Evolutionary conservation across 2,329 filamentous ascomycete genomes (phyloP), one percentile per base, ranked within the genome.

Genomic region (Chaetomium sp.): DNA sequence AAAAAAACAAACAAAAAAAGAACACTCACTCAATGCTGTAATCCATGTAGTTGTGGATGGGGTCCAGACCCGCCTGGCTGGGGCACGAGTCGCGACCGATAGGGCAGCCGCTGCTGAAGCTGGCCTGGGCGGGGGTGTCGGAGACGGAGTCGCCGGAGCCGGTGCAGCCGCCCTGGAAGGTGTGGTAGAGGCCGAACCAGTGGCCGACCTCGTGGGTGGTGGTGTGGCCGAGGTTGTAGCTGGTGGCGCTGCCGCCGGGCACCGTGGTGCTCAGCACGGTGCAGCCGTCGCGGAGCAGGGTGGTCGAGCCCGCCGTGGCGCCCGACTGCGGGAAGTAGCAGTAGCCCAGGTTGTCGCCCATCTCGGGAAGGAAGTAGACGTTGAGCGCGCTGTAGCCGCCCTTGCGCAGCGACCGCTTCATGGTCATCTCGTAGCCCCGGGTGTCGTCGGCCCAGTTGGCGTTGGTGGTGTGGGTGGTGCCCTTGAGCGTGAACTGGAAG

Each of bases 381-480:
- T 83, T 83, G 60, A 83, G 77, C 66, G 78, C 73, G 12, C 71
- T 60, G 70, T 79, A 79, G 55, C 69, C 74, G 63, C 78, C 78
- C 72, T 79, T 76, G 71, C 80, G 78, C 53, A 83, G 77, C 31
- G 77, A 69, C 25, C 70, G 71, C 76, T 82, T 82, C 79, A 82
- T 82, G 53, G 71, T 73, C 49, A 77, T 65, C 71, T 82, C 77
- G 57, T 69, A 68, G 27, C 68, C 63, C 60, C 76, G 79, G 35
- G 66, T 62, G 65, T 78, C 81, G 16, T 65, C 68, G 33, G 80
- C 79, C 81, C 81, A 85, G 70, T 73, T 73, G 23, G 72, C 47
- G 75, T 85, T 83, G 70, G 83, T 73, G 42, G 82, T 75, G 60
- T 65, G 68, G 63, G 72, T 70, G 33, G 70, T 80, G 60, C 75